phyloP scores from a whole-genome alignment of 1,284 basidiomycete species.

The Xerocomus nothofagi region DNA sequence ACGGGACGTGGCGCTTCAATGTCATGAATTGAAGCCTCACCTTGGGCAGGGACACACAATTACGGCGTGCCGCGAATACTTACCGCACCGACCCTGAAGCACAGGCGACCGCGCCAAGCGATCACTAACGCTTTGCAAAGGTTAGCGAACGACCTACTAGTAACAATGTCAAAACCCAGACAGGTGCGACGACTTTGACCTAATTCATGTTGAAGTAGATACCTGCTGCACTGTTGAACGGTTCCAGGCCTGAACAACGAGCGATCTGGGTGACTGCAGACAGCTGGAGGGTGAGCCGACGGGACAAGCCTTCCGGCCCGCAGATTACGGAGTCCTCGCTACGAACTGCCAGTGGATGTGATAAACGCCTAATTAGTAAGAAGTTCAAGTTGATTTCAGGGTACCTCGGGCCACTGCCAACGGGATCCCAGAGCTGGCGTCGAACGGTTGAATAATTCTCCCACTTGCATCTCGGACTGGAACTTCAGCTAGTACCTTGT shows the following conservation, averaged over 20 bases:
- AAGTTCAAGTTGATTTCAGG: too few species aligned
- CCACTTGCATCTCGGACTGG: too few species aligned
- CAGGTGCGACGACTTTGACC: background rate
- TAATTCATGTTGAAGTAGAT: background rate
- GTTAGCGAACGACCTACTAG: too few species aligned
- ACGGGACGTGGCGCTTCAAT: background rate
- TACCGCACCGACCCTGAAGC: slow-evolving; percentile 1
- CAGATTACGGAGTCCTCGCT: background rate
- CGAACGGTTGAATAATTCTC: background rate
- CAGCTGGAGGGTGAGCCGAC: background rate
- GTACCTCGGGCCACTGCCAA: too few species aligned
- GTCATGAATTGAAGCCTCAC: background rate
- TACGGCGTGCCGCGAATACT: background rate
- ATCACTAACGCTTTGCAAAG: background rate
- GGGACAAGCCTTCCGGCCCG: background rate
- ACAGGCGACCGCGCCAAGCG: background rate
- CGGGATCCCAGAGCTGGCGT: too few species aligned
- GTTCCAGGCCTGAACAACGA: too few species aligned
- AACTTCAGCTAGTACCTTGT: too few species aligned
- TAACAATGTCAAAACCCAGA: background rate
- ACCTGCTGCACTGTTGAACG: background rate
- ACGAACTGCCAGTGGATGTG: background rate
- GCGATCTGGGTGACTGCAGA: too few species aligned
- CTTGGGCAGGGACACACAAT: background rate
- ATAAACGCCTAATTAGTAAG: background rate